Evolutionary conservation across 495 filamentous ascomycete species (phyloP).

Genomic region (Penicillium nucicola): DNA sequence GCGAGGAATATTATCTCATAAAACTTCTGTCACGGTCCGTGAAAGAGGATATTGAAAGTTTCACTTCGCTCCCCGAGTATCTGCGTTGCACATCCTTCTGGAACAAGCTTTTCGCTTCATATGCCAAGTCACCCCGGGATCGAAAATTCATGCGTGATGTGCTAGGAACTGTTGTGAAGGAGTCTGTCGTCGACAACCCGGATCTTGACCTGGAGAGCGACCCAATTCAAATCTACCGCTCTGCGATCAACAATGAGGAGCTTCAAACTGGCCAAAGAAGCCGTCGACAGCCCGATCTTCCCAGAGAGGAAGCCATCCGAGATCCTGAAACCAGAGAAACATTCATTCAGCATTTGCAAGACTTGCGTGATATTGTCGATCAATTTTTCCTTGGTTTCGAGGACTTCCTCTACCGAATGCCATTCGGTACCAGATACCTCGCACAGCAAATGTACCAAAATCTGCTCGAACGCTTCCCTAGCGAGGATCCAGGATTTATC

Average conservation of each 20-base stretch:
- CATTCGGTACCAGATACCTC: slow-evolving; percentile 88
- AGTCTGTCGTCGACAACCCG: slow-evolving; percentile 88
- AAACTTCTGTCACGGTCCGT: slow-evolving; percentile 82
- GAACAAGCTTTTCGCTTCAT: slow-evolving; percentile 78
- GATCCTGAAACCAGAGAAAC: slow-evolving; percentile 87
- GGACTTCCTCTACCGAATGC: slow-evolving; percentile 80
- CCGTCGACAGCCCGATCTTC: slow-evolving; percentile 71
- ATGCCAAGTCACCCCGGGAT: slow-evolving; percentile 87
- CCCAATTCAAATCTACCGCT: slow-evolving; percentile 94
- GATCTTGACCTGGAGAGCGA: slow-evolving; percentile 93
- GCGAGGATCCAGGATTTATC: slow-evolving; percentile 72
- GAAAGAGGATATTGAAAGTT: slow-evolving; percentile 80
- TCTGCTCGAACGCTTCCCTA: slow-evolving; percentile 69
- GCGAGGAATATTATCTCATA: slow-evolving; percentile 95
- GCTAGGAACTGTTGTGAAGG: slow-evolving; percentile 74
- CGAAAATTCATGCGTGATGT: slow-evolving; percentile 87
- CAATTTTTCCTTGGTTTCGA: slow-evolving; percentile 81
- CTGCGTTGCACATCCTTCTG: slow-evolving; percentile 90
- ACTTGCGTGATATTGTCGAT: slow-evolving; percentile 88
- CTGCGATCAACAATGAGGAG: slow-evolving; percentile 94
- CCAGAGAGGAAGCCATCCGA: slow-evolving; percentile 86
- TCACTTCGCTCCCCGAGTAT: slow-evolving; percentile 74
- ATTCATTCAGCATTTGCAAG: slow-evolving; percentile 90
- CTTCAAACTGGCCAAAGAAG: slow-evolving; percentile 85
- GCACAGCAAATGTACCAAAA: slow-evolving; percentile 81